Base-by-base conservation (phyloP, 176 grass and related monocot species). In the Lolium rigidum region DNA sequence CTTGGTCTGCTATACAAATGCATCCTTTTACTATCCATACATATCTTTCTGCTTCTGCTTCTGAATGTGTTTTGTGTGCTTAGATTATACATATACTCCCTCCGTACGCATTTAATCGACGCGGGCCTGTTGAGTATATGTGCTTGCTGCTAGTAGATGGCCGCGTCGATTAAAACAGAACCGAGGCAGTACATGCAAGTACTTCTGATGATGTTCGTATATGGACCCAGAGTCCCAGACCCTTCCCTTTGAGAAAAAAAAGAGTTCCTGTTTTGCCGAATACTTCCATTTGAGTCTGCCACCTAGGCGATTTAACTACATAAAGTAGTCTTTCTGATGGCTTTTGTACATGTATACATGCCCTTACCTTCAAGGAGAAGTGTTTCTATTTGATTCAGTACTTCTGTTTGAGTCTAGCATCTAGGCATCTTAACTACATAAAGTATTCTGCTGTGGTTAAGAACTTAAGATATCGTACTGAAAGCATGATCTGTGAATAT, bases 401-500 rank as follows among this genome's bases (percentile, higher is more conserved):
- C 12, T 77, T 82, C 59, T 65, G n/a, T 59, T 49, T 77, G 12
- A 79, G 18, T 73, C 81, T 83, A 44, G 74, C 62, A 25, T 63
- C 68, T 79, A 54, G 74, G 48, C 4, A 74, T 66, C 74, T 79
- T 20, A 77, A 71, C 7, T 70, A 17, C 5, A n/a, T 82, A 71
- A 86, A 77, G 43, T 89, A 77, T 63, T 67, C 14, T 46, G 7
- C 26, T 63, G 73, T 37, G 7, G 15, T 26, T 4, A 20, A 54
- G 73, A 24, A 7, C 10, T 26, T 83, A 79, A 78, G 41, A 43
- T 76, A 61, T 37, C 35, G 2, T 83, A 13, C 14, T 21, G 35
- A 65, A 73, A 78, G 55, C 84, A 83, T 83, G 76, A 38, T 2
- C 74, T 67, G 47, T 83, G 46, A 39, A 84, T 74, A 79, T 72